Evolutionary conservation across 805 yeast genomes (phyloP).

Genomic region (Candida corydali): DNA sequence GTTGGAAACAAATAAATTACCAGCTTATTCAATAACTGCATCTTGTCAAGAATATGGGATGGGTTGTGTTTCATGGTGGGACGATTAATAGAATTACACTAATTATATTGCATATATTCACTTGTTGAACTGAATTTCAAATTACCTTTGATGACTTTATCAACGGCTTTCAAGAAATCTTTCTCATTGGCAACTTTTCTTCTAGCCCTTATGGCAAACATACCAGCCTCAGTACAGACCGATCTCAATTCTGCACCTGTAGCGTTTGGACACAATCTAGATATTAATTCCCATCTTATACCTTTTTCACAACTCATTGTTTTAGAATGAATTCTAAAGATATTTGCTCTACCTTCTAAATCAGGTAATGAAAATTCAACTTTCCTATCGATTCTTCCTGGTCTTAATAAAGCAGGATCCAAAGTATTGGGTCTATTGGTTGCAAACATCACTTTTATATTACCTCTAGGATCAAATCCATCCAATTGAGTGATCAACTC

Average conservation of each 20-base stretch:
- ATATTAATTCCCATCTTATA: constrained; percentile 97
- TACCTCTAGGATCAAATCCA: constrained; percentile 98
- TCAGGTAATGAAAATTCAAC: constrained; percentile 97
- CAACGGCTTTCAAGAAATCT: constrained; percentile 96
- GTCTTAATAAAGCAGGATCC: constrained; percentile 52
- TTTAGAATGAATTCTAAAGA: constrained; percentile 94
- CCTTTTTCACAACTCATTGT: constrained; percentile 97
- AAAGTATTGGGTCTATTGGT: constrained; percentile 97
- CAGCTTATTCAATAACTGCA: constrained; percentile 82
- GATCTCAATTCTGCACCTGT: constrained; percentile 99
- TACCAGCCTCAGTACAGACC: constrained; percentile 99
- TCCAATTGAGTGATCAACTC: constrained; percentile 96
- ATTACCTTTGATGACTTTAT: constrained; percentile 97
- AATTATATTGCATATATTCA: constrained; percentile 97
- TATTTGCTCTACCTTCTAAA: constrained; percentile 95
- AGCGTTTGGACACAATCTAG: constrained; percentile 95
- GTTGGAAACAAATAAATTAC: constrained; percentile 42
- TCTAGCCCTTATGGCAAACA: constrained; percentile 98
- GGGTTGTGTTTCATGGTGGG: constrained; percentile 99
- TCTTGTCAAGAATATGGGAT: constrained; percentile 95
- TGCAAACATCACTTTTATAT: constrained; percentile 98
- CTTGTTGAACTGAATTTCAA: constrained; percentile 96
- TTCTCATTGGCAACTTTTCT: constrained; percentile 97
- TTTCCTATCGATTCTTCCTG: constrained; percentile 98
- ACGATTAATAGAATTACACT: constrained; percentile 21